phyloP scores from a whole-genome alignment of 495 filamentous ascomycete species.

The Annulohypoxylon maeteangense region DNA sequence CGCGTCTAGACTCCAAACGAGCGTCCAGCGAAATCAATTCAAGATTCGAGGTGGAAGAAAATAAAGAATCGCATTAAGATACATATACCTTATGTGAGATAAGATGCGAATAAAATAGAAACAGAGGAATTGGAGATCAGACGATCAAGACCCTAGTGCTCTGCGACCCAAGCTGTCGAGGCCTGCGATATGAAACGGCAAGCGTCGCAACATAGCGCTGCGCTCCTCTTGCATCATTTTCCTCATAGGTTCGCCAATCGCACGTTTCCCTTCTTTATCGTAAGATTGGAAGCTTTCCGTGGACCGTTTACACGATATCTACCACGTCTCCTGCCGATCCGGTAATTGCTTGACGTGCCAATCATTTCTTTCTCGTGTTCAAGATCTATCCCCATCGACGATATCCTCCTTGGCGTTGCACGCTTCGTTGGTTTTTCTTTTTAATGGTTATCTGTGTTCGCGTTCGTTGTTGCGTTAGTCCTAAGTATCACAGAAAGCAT shows the following conservation, averaged over 20 bases:
- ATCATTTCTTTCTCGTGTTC: no score
- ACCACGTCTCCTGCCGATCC: no score
- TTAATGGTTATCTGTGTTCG: no score
- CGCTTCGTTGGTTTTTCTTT: no score
- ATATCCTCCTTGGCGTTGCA: no score
- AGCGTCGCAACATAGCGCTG: conserved; percentile 25
- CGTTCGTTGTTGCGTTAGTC: no score
- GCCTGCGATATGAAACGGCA: conserved; percentile 33
- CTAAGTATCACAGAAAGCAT: no score
- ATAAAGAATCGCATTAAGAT: background rate
- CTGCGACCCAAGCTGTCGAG: conserved; percentile 22
- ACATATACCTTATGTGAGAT: no score
- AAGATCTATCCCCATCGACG: no score
- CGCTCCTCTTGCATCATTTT: conserved; percentile 16
- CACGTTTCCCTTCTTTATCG: conserved; percentile 7
- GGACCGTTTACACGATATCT: background rate
- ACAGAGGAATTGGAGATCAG: background rate
- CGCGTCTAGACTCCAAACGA: conserved; percentile 19
- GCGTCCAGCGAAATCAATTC: background rate
- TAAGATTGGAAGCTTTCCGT: conserved; percentile 15
- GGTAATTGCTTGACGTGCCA: no score
- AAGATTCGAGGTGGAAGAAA: conserved; percentile 11
- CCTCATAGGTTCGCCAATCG: conserved; percentile 10
- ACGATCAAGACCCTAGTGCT: conserved; percentile 7
- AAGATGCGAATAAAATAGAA: background rate